Base-by-base conservation (phyloP, 2,329 filamentous ascomycete species). In the Neurospora sp. region DNA sequence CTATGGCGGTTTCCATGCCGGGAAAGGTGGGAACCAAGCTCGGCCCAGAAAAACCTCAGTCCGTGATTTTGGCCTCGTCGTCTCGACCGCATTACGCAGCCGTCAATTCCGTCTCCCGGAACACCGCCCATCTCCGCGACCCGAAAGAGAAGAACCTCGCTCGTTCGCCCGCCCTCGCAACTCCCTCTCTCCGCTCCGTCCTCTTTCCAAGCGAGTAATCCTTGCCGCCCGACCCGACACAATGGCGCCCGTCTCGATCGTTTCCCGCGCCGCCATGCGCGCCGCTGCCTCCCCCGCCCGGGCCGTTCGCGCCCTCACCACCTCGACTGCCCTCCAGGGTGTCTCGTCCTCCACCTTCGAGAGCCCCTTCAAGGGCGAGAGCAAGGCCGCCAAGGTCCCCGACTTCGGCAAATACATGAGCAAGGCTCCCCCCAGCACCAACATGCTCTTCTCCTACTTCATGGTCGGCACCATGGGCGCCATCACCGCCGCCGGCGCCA, bases 381-480 rank as follows among this genome's bases (percentile, higher is more conserved):
- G 77, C 76, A 84, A 84, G 79, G 83, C 81, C 76, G 89, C 86
- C 81, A 89, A 91, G 82, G 91, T 98, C 79, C 96, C 96, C 76
- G 89, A 92, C 84, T 98, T 97, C 83, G 88, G 88, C 81, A 91
- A 93, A 81, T 99, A 99, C 86, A 85, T 89, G 83, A 90, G 88
- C 82, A 89, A 88, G 80, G 84, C 84, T 74, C 83, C 83, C 76
- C 85, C 90, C 81, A 87, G 84, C 75, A 85, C 86, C 78, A 97
- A 97, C 84, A 91, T 94, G 85, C 85, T 97, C 76, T 96, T 97
- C 82, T 89, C 90, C 78, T 99, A 99, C 88, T 98, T 99, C 84
- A 97, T 98, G 92, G 96, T 97, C 75, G 96, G 96, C 78, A 90
- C 92, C 70, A 91, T 99, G 87, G 96, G 96, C 80, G 91, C 96